A percentile compares a stretch with the other conserved stretches of the same genome.
Evolutionary conservation across 2,329 filamentous ascomycete species (phyloP).

Genomic region (Aureobasidium sp.): DNA sequence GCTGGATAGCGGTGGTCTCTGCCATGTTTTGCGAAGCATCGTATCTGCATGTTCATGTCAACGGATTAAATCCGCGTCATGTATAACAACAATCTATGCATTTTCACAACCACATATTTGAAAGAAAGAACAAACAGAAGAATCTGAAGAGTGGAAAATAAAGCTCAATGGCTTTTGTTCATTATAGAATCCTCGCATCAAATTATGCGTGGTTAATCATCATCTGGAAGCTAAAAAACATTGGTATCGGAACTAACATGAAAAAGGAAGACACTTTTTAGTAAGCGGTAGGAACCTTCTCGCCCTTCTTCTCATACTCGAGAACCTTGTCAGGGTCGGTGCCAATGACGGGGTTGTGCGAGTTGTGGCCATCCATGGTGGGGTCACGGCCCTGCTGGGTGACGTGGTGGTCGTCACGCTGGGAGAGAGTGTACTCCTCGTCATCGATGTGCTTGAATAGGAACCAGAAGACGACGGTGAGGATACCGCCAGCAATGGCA

Average conservation of each 20-base stretch:
- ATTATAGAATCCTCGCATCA: slow-evolving; percentile 2
- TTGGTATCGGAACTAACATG: background rate
- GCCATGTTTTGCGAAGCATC: no score
- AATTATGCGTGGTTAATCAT: background rate
- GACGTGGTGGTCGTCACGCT: slow-evolving; percentile 17
- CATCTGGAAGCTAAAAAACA: background rate
- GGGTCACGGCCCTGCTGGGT: slow-evolving; percentile 16
- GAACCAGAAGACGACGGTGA: slow-evolving; percentile 44
- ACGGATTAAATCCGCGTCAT: no score
- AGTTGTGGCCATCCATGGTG: slow-evolving; percentile 15
- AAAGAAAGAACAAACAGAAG: background rate
- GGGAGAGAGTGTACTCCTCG: slow-evolving; percentile 21
- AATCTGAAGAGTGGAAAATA: background rate
- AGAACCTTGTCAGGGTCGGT: slow-evolving; percentile 13
- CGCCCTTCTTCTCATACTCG: slow-evolving; percentile 16
- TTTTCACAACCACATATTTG: background rate
- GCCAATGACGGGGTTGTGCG: slow-evolving; percentile 15
- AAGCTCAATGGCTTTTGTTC: background rate
- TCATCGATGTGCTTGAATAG: slow-evolving; percentile 37
- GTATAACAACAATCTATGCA: no score
- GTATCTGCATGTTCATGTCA: no score
- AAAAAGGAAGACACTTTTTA: background rate
- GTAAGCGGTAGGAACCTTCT: background rate
- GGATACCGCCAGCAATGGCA: slow-evolving; percentile 41
- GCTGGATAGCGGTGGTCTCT: no score